Conservation (phyloP, 306 rosid species). For the Oxytropis ochrocephala region DNA sequence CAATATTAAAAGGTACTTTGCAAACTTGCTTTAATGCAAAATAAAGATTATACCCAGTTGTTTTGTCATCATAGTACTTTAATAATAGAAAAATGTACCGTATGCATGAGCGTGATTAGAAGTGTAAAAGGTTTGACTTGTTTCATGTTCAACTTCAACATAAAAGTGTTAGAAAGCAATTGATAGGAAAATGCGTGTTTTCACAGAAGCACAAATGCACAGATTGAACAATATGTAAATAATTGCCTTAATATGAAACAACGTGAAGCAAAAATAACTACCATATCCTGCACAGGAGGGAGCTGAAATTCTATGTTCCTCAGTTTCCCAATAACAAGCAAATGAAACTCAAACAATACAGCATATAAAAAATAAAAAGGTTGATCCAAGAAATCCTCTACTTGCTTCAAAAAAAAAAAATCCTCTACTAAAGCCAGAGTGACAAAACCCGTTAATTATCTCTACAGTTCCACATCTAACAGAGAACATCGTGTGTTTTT, state of each 20-base stretch:
- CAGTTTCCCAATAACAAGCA: background rate
- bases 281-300: background rate
- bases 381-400: background rate
- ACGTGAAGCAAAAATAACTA: background rate
- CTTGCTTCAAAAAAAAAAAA: background rate
- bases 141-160: background rate
- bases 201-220: background rate
- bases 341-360: background rate
- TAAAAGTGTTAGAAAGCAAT: background rate
- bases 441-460: background rate
- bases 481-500: background rate
- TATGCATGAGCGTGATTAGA: background rate
- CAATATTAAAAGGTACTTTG: background rate
- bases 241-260: background rate
- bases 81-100: background rate
- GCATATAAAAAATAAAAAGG: background rate
- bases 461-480: slow-evolving; percentile 4
- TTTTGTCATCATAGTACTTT: background rate
- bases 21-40: background rate
- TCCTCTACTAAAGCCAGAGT: background rate
- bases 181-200: background rate
- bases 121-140: background rate
- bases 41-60: background rate
- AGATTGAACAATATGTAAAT: background rate
- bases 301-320: background rate